Conservation (phyloP, 805 yeast species). For the Saccharomyces eubayanus region DNA sequence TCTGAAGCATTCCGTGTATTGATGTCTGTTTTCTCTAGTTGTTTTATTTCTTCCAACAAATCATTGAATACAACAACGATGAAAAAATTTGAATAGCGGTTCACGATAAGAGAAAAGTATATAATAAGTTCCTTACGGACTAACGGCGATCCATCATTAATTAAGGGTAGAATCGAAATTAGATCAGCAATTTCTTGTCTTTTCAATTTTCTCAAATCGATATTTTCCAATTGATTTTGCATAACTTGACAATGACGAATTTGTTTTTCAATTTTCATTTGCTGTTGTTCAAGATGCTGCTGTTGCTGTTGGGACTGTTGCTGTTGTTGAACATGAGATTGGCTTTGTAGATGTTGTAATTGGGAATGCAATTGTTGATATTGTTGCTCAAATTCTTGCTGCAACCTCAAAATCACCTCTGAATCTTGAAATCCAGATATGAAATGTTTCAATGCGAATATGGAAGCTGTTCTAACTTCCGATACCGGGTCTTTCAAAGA, state of each 20-base stretch:
- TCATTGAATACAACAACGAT: conserved; percentile 81
- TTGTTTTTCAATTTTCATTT: conserved; percentile 28
- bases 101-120: conserved; percentile 66
- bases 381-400: conserved; percentile 30
- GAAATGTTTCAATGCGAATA: conserved; percentile 64
- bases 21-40: conserved; percentile 36
- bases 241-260: conserved; percentile 23
- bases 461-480: conserved; percentile 81
- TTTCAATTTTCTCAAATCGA: conserved; percentile 39
- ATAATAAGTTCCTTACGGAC: conserved; percentile 80
- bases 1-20: conserved; percentile 35
- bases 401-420: conserved; percentile 27
- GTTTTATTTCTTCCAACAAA: conserved; percentile 67
- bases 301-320: conserved; percentile 17
- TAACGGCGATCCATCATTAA: conserved; percentile 83
- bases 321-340: conserved; percentile 22
- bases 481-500: conserved; percentile 84
- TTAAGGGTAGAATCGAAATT: conserved; percentile 52
- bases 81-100: conserved; percentile 63
- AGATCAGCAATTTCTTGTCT: conserved; percentile 67
- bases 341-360: conserved; percentile 23
- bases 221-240: conserved; percentile 22
- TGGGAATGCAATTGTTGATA: conserved; percentile 27
- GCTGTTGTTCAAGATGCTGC: conserved; percentile 20
- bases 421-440: conserved; percentile 40